Percentiles rank a stretch among this genome's conserved stretches.
These are phyloP conservation scores for Ilex asprella DNA, from an alignment of 257 asterid species.

Conservation along the genomic window DNA sequence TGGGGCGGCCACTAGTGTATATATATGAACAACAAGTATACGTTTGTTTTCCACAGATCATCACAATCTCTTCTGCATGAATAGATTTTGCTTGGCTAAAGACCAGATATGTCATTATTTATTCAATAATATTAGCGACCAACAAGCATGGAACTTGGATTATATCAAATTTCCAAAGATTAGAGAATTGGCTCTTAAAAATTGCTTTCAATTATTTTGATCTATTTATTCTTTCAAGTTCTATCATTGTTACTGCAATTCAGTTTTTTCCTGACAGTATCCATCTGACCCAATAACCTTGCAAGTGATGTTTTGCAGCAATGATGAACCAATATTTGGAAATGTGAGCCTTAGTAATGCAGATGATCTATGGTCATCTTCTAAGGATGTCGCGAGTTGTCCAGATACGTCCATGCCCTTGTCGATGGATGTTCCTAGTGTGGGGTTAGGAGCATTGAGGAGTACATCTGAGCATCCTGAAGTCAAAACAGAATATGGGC, in stretches of 20 bases:
- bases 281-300: conserved; percentile 59
- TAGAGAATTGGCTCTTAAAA: too few species aligned
- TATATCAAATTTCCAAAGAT: too few species aligned
- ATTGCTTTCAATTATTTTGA: too few species aligned
- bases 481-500: conserved; percentile 35
- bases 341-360: conserved; percentile 41
- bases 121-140: too few species aligned
- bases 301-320: conserved; percentile 81
- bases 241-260: neutral
- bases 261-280: conserved; percentile 17
- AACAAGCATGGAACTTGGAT: too few species aligned
- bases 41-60: too few species aligned
- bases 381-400: conserved; percentile 51
- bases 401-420: conserved; percentile 35
- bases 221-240: too few species aligned
- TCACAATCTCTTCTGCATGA: too few species aligned
- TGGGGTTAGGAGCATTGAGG: conserved; percentile 32
- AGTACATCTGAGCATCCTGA: conserved; percentile 33
- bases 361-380: conserved; percentile 73
- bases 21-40: too few species aligned
- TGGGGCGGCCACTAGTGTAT: too few species aligned
- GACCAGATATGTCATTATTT: too few species aligned
- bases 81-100: too few species aligned
- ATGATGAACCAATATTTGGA: conserved; percentile 60
- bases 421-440: conserved; percentile 52